phyloP scores from a whole-genome alignment of 1,284 basidiomycete species.

The Austroboletus niveus region DNA sequence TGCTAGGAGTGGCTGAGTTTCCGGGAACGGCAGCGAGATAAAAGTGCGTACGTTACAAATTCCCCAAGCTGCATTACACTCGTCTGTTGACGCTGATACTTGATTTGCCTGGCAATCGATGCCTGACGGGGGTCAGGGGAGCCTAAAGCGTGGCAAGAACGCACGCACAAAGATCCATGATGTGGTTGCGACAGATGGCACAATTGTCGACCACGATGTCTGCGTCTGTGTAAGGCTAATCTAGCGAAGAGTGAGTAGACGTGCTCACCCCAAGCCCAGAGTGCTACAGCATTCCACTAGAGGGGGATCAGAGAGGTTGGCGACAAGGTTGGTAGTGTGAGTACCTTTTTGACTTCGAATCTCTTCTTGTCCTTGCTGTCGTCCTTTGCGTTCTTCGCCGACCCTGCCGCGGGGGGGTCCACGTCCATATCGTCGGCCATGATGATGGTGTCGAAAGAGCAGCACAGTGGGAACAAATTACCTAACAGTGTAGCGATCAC shows the following conservation, averaged over 20 bases:
- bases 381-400: constrained; percentile 43
- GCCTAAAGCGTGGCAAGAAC: constrained; percentile 6
- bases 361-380: constrained; percentile 68
- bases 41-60: constrained; percentile 86
- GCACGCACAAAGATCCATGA: constrained; percentile 93
- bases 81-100: constrained; percentile 92
- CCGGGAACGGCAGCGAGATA: not conserved
- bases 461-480: constrained; percentile 8
- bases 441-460: constrained; percentile 7
- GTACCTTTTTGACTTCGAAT: constrained; percentile 96
- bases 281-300: constrained; percentile 94
- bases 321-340: constrained; percentile 16
- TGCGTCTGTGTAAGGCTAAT: constrained; percentile 33
- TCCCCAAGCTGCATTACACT: constrained; percentile 99
- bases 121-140: constrained; percentile 49
- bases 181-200: constrained; percentile 95
- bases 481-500: constrained; percentile 27
- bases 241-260: not conserved
- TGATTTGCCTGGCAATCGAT: constrained; percentile 99
- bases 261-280: constrained; percentile 92
- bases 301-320: constrained; percentile 8
- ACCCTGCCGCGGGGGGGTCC: constrained; percentile 50
- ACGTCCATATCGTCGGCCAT: constrained; percentile 85
- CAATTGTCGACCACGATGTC: constrained; percentile 97
- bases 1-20: constrained; percentile 57